A percentile compares a stretch with the other conserved stretches of the same genome.
Conservation (phyloP, 257 asterid species). For the Solanum gracilifrons region DNA sequence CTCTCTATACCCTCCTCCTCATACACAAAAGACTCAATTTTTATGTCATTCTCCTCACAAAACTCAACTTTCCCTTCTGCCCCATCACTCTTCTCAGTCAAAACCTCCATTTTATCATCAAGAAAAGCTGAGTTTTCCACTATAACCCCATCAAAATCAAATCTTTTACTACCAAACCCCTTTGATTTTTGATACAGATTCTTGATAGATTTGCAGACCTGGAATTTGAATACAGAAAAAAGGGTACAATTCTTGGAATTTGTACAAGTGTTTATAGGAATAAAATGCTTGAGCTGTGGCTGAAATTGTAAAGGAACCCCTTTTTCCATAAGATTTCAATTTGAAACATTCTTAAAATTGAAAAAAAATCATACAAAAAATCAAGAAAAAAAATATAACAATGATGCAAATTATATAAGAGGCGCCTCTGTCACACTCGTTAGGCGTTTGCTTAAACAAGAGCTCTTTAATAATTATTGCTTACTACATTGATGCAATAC, state of each 20-base stretch:
- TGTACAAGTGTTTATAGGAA: slow-evolving; percentile 8
- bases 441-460: background rate
- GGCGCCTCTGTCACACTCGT: background rate
- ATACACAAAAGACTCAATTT: slow-evolving; percentile 21
- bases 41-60: background rate
- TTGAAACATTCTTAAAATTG: background rate
- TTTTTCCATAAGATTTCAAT: background rate
- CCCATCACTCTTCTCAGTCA: slow-evolving; percentile 7
- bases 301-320: background rate
- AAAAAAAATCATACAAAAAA: background rate
- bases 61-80: slow-evolving; percentile 1
- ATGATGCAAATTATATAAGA: background rate
- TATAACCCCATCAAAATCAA: slow-evolving; percentile 35
- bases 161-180: slow-evolving; percentile 24
- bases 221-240: slow-evolving; percentile 20
- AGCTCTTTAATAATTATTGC: background rate
- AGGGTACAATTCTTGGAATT: slow-evolving; percentile 19
- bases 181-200: slow-evolving; percentile 26
- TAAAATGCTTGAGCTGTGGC: slow-evolving; percentile 12
- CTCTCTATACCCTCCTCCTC: slow-evolving; percentile 28
- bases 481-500: background rate
- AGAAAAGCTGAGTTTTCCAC: slow-evolving; percentile 28
- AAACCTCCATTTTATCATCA: slow-evolving; percentile 26
- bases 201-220: slow-evolving; percentile 39
- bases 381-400: background rate